Conservation (phyloP, 495 filamentous ascomycete species). For the Penicillium subrubescens region DNA sequence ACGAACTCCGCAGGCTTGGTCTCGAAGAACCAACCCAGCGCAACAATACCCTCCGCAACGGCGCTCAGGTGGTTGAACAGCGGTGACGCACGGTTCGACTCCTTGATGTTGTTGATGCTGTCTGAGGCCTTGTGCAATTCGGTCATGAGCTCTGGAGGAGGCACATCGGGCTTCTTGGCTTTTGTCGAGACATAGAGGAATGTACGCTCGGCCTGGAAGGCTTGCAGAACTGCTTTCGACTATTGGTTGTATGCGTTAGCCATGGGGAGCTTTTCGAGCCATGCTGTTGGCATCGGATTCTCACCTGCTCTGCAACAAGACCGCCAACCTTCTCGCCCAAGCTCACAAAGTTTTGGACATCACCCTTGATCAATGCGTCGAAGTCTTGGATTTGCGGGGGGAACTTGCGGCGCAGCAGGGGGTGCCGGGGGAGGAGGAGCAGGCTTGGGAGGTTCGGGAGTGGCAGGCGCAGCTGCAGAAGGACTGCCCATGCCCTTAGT, state of each 20-base stretch:
- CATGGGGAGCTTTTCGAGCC: not conserved
- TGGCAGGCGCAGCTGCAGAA: slow-evolving; percentile 38
- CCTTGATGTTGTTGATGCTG: slow-evolving; percentile 73
- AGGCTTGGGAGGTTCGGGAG: slow-evolving; percentile 42
- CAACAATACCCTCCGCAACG: slow-evolving; percentile 85
- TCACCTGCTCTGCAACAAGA: slow-evolving; percentile 78
- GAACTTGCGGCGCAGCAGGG: slow-evolving; percentile 61
- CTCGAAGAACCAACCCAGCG: slow-evolving; percentile 84
- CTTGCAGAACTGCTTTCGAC: slow-evolving; percentile 61
- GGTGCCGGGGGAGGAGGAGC: slow-evolving; percentile 46
- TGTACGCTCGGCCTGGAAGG: slow-evolving; percentile 81
- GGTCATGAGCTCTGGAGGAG: slow-evolving; percentile 71
- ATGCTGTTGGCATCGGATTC: not conserved
- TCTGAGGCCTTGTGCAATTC: slow-evolving; percentile 79
- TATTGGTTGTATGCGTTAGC: slow-evolving; percentile 27
- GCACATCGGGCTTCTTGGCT: slow-evolving; percentile 84
- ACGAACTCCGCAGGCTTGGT: slow-evolving; percentile 80
- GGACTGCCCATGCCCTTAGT: slow-evolving; percentile 48
- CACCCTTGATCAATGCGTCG: slow-evolving; percentile 72
- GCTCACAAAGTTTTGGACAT: slow-evolving; percentile 77
- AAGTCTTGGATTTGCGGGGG: slow-evolving; percentile 79
- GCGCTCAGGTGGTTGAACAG: slow-evolving; percentile 78
- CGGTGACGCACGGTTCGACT: slow-evolving; percentile 70
- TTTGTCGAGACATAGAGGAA: slow-evolving; percentile 88
- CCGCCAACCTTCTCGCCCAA: slow-evolving; percentile 77